phyloP scores from a whole-genome alignment of 1,139 yeast species.

The Nadsonia starkeyi-henricii region DNA sequence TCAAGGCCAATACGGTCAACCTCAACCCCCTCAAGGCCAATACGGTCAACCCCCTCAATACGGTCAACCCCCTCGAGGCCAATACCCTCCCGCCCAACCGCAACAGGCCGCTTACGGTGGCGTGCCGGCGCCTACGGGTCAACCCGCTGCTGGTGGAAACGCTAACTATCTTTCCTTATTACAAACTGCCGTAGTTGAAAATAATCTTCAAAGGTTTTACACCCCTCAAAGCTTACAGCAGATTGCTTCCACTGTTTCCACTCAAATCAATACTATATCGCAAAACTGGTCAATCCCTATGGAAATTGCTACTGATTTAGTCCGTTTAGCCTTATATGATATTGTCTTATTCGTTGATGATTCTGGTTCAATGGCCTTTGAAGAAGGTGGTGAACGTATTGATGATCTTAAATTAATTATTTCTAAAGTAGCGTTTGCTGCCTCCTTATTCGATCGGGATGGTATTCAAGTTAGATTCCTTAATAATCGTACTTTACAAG shows the following conservation, averaged over 20 bases:
- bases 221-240: constrained; percentile 21
- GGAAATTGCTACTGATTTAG: constrained; percentile 21
- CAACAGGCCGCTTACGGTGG: not conserved
- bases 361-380: constrained; percentile 25
- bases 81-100: constrained; percentile 2
- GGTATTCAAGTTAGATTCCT: constrained; percentile 23
- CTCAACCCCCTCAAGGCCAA: constrained; percentile 8
- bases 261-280: constrained; percentile 16
- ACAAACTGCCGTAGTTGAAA: constrained; percentile 20
- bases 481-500: constrained; percentile 17
- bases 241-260: constrained; percentile 16
- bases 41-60: constrained; percentile 3
- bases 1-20: constrained; percentile 7
- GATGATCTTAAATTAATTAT: constrained; percentile 23
- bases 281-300: constrained; percentile 20
- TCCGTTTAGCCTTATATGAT: constrained; percentile 22
- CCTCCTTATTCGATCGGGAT: constrained; percentile 22
- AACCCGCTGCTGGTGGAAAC: constrained; percentile 4
- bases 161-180: constrained; percentile 13
- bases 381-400: constrained; percentile 25
- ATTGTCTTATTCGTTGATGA: constrained; percentile 23
- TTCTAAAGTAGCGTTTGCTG: constrained; percentile 21
- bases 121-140: constrained; percentile 2
- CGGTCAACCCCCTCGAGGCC: constrained; percentile 9
- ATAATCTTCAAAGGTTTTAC: constrained; percentile 19